These are phyloP conservation scores for Pichia sp. DNA, from an alignment of 1,139 yeast species.

Conservation along the genomic window DNA sequence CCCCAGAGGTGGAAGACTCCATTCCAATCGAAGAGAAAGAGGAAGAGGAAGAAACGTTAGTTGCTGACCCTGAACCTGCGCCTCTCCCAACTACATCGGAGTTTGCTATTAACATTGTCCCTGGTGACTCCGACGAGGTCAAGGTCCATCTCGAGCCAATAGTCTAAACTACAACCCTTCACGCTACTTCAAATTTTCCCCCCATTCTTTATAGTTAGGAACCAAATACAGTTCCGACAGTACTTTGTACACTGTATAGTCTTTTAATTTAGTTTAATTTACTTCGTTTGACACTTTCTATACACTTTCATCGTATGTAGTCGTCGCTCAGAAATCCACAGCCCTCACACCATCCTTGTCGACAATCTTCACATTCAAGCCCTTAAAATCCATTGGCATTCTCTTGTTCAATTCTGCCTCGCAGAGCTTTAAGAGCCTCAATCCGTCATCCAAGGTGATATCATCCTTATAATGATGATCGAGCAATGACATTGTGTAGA, in stretches of 20 bases:
- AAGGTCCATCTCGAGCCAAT: slow-evolving; percentile 1
- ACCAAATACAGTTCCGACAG: neutral
- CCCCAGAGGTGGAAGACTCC: slow-evolving; percentile 26
- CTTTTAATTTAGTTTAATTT: neutral
- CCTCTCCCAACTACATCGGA: slow-evolving; percentile 2
- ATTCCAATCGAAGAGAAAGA: slow-evolving; percentile 23
- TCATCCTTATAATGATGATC: slow-evolving; percentile 86
- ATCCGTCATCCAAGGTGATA: slow-evolving; percentile 72
- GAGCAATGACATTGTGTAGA: slow-evolving; percentile 80
- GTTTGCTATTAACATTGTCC: slow-evolving; percentile 1
- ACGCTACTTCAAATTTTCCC: neutral
- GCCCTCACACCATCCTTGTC: slow-evolving; percentile 64
- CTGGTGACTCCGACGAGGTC: slow-evolving; percentile 5
- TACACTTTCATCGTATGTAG: neutral
- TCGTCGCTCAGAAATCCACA: slow-evolving; percentile 29
- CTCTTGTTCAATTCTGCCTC: slow-evolving; percentile 73
- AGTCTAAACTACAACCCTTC: neutral
- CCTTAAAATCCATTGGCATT: slow-evolving; percentile 96
- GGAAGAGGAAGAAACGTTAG: slow-evolving; percentile 16
- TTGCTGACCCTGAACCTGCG: neutral
- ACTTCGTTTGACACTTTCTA: neutral
- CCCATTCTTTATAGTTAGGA: neutral
- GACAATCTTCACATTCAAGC: slow-evolving; percentile 62
- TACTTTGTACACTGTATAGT: neutral
- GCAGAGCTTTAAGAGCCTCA: slow-evolving; percentile 66